Evolutionary conservation across 2,329 filamentous ascomycete species (phyloP).

Genomic region (Metarhizium humberi): DNA sequence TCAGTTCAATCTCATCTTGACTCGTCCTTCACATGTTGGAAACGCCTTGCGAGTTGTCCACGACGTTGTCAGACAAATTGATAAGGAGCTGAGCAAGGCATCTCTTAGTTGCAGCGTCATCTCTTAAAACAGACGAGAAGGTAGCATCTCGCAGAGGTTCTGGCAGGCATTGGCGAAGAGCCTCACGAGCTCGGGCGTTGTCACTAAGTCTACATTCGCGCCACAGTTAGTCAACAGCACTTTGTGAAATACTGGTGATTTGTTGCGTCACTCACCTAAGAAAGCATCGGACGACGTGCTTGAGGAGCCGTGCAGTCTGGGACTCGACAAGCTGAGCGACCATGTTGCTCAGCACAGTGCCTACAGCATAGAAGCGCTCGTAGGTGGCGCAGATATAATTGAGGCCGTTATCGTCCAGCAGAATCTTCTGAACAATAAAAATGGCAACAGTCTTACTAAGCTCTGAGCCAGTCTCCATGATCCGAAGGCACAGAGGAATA

Average conservation of each 20-base stretch:
- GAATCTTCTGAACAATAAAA: conserved; percentile 98
- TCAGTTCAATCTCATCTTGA: conserved; percentile 13
- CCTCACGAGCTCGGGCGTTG: conserved; percentile 90
- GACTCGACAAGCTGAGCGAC: conserved; percentile 95
- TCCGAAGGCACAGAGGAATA: conserved; percentile 90
- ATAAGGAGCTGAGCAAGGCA: conserved; percentile 95
- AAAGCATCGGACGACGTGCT: conserved; percentile 97
- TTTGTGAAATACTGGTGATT: conserved; percentile 8
- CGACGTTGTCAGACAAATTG: conserved; percentile 86
- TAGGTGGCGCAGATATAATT: conserved; percentile 99
- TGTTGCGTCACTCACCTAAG: conserved; percentile 59
- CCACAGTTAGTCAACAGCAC: conserved; percentile 9
- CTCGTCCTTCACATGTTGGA: conserved; percentile 23
- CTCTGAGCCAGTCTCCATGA: conserved; percentile 98
- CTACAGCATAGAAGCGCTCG: conserved; percentile 95
- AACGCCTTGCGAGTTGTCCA: conserved; percentile 31
- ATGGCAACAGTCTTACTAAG: conserved; percentile 98
- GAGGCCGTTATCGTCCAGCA: conserved; percentile 90
- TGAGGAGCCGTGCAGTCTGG: conserved; percentile 88
- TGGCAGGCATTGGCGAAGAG: conserved; percentile 87
- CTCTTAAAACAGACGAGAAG: conserved; percentile 90
- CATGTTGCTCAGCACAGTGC: conserved; percentile 97
- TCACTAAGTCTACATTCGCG: conserved; percentile 64
- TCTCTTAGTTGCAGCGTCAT: conserved; percentile 94
- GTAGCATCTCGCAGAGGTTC: conserved; percentile 98